Conservation (phyloP, 2,329 filamentous ascomycete genomes). For the Acrocalymma vagum region DNA sequence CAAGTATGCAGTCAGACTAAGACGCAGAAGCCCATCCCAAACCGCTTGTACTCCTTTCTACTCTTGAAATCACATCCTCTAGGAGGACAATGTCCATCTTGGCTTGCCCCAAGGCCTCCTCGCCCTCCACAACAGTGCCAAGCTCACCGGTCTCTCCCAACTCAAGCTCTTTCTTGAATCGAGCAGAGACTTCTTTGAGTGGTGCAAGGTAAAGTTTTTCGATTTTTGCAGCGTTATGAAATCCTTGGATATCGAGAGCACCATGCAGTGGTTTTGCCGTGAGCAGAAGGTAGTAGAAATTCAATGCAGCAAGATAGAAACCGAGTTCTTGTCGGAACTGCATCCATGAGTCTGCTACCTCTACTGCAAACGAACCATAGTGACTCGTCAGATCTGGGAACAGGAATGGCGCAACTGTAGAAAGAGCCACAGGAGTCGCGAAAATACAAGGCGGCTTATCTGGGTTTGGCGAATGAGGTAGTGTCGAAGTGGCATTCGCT, state of each 20-base stretch:
- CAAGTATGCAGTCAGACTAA: too few species aligned
- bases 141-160: constrained; percentile 46
- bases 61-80: constrained; percentile 42
- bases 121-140: constrained; percentile 42
- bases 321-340: constrained; percentile 61
- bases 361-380: constrained; percentile 38
- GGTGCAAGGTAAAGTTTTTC: constrained; percentile 53
- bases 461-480: constrained; percentile 10
- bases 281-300: constrained; percentile 66
- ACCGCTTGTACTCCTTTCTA: too few species aligned
- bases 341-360: constrained; percentile 44
- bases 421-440: constrained; percentile 56
- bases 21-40: too few species aligned
- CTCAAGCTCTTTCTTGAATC: constrained; percentile 48
- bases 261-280: constrained; percentile 58
- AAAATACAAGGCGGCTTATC: constrained; percentile 50
- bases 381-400: constrained; percentile 59
- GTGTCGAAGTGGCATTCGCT: constrained; percentile 44
- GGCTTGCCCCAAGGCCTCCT: constrained; percentile 43
- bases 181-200: constrained; percentile 46
- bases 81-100: constrained; percentile 42
- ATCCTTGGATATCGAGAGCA: constrained; percentile 55
- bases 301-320: constrained; percentile 65
- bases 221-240: constrained; percentile 52
- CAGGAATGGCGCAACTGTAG: constrained; percentile 59